phyloP scores from a whole-genome alignment of 345 rosid species.

The Eucalyptus guilfoylei region DNA sequence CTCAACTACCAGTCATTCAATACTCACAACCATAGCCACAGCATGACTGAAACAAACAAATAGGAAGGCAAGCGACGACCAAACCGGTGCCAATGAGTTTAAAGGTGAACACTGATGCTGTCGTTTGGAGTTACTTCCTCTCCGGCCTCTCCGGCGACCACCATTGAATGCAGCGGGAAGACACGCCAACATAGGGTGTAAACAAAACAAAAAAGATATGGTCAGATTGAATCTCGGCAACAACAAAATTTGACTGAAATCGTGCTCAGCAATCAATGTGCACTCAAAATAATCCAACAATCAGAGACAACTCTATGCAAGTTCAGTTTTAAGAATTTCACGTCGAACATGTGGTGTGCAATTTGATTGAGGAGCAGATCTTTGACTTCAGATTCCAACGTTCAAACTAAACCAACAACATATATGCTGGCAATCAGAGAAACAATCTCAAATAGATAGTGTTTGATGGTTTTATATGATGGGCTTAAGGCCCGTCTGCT shows the following conservation, averaged over 20 bases:
- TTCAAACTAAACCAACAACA: background rate
- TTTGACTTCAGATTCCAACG: background rate
- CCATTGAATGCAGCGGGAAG: background rate
- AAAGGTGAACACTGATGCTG: background rate
- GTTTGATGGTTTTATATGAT: too few relatives aligned
- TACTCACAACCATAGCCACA: background rate
- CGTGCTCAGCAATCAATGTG: background rate
- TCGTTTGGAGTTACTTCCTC: background rate
- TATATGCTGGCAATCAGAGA: background rate
- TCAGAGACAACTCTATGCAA: background rate
- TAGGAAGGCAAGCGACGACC: background rate
- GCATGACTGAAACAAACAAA: background rate
- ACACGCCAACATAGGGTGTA: background rate
- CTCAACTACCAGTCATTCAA: background rate
- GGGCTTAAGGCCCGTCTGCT: too few relatives aligned
- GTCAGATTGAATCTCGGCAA: background rate
- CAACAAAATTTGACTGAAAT: background rate
- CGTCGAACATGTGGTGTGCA: background rate
- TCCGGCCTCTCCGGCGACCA: rapidly evolving
- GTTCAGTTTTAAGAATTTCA: too few relatives aligned
- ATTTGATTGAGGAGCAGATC: background rate
- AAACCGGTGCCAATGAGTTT: background rate
- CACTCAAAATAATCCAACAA: background rate
- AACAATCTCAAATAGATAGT: background rate
- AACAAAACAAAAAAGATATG: too few relatives aligned